These are phyloP conservation scores for Salinomyces thailandicus DNA, from an alignment of 2,329 filamentous ascomycete genomes.

Conservation along the genomic window DNA sequence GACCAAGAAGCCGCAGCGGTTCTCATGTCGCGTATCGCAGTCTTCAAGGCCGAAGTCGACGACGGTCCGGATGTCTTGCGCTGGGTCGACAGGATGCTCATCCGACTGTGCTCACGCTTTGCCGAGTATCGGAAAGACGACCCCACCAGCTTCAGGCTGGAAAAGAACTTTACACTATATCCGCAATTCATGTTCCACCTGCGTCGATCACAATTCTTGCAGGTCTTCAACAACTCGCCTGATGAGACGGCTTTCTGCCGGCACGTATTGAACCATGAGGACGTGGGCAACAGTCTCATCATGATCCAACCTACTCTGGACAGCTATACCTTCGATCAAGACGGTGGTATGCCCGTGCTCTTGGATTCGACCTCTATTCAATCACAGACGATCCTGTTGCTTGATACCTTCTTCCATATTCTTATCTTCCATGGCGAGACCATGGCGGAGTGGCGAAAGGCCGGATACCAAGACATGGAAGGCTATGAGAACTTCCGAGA, in stretches of 20 bases:
- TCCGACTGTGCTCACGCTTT: slow-evolving; percentile 88
- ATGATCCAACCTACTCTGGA: slow-evolving; percentile 99
- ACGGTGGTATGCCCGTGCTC: slow-evolving; percentile 84
- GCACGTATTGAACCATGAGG: slow-evolving; percentile 93
- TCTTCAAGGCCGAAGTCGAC: slow-evolving; percentile 97
- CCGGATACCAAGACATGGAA: slow-evolving; percentile 94
- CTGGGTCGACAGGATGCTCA: slow-evolving; percentile 98
- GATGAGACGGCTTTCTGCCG: slow-evolving; percentile 99
- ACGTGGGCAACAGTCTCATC: slow-evolving; percentile 89
- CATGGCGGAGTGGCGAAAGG: slow-evolving; percentile 94
- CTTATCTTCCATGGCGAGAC: slow-evolving; percentile 98
- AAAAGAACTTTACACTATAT: slow-evolving; percentile 98
- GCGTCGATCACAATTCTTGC: slow-evolving; percentile 89
- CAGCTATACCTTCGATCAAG: slow-evolving; percentile 93
- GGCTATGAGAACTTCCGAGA: slow-evolving; percentile 93
- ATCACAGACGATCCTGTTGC: slow-evolving; percentile 79
- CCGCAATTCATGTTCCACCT: slow-evolving; percentile 99
- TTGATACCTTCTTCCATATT: slow-evolving; percentile 99
- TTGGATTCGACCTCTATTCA: slow-evolving; percentile 95
- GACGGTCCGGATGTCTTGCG: slow-evolving; percentile 95
- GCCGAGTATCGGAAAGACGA: slow-evolving; percentile 98
- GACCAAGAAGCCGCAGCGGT: slow-evolving; percentile 97
- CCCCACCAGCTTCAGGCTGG: slow-evolving; percentile 86
- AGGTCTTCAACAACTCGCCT: slow-evolving; percentile 98
- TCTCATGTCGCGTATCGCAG: slow-evolving; percentile 96